Conservation (phyloP, 169 alveolate species). For the Cyclospora cayetanensis region DNA sequence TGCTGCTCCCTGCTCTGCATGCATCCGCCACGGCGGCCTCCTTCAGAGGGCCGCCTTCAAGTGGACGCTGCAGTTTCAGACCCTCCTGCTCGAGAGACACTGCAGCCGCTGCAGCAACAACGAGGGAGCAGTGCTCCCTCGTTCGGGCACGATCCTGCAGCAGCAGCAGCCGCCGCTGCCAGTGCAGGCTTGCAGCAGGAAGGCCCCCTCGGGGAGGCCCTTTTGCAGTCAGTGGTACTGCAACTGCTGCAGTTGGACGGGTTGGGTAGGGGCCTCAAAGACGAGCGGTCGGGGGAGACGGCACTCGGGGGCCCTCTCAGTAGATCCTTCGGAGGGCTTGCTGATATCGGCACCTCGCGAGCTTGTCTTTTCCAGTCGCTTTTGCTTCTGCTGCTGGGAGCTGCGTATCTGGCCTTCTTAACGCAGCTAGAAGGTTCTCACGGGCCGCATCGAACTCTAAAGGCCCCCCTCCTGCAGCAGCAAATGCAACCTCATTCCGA, state of each 20-base stretch:
- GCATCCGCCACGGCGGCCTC: background rate
- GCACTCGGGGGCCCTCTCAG: background rate
- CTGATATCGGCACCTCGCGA: background rate
- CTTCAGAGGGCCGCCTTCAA: too few species aligned
- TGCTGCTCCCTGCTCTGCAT: background rate
- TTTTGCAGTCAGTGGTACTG: background rate
- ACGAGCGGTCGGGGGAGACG: too few species aligned
- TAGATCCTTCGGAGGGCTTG: background rate
- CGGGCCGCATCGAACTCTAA: background rate
- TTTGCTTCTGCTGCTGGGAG: background rate
- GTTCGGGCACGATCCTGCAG: background rate
- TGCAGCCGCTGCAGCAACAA: background rate
- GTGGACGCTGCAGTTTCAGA: too few species aligned
- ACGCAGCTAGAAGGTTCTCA: background rate
- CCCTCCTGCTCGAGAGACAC: too few species aligned
- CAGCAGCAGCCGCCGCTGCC: background rate
- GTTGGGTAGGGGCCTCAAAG: too few species aligned
- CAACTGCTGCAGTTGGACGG: background rate
- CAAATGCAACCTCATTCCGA: background rate
- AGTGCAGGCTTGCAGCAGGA: background rate
- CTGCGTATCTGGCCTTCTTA: background rate
- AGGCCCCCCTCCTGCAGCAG: background rate
- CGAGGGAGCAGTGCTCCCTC: background rate
- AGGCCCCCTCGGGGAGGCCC: background rate
- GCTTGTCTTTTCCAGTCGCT: background rate